A percentile compares a stretch with the other conserved stretches of the same genome.
Evolutionary conservation across 164 flowering plant species (phyloP).

Genomic region (Liriodendron chinense): DNA sequence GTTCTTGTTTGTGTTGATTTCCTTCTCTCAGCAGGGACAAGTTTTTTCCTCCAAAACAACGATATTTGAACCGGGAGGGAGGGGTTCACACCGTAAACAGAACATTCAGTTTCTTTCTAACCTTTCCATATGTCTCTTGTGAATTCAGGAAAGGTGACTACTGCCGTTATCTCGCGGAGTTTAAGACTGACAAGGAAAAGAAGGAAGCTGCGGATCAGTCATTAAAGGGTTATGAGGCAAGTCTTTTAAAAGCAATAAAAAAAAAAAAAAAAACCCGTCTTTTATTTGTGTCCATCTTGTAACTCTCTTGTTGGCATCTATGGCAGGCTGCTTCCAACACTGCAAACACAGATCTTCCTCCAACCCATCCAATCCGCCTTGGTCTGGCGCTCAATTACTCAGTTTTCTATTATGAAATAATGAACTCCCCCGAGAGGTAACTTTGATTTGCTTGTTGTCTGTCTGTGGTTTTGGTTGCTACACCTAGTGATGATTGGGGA

Average conservation of each 20-base stretch:
- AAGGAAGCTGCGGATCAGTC: slow-evolving; percentile 25
- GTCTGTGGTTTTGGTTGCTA: neutral
- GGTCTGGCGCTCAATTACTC: slow-evolving; percentile 27
- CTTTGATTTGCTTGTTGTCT: neutral
- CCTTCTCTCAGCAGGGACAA: neutral
- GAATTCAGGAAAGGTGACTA: slow-evolving; percentile 28
- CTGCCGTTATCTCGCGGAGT: slow-evolving; percentile 26
- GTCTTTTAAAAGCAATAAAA: too few relatives aligned
- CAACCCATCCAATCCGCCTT: slow-evolving; percentile 28
- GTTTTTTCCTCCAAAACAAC: neutral
- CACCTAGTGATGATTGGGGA: neutral
- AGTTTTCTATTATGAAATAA: slow-evolving; percentile 25
- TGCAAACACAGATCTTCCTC: slow-evolving; percentile 24
- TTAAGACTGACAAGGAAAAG: slow-evolving; percentile 19
- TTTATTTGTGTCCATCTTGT: neutral
- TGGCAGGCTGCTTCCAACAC: slow-evolving; percentile 24
- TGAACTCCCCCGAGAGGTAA: slow-evolving; percentile 27
- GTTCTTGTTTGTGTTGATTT: neutral
- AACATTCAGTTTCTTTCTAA: neutral
- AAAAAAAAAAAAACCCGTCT: too few relatives aligned
- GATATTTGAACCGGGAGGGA: too few relatives aligned
- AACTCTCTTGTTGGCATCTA: neutral
- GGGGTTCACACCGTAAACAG: neutral
- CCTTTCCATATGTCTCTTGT: neutral
- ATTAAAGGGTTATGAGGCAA: slow-evolving; percentile 20